phyloP scores from a whole-genome alignment of 2,329 filamentous ascomycete species.

The Nannizziopsis arthrosporioides region DNA sequence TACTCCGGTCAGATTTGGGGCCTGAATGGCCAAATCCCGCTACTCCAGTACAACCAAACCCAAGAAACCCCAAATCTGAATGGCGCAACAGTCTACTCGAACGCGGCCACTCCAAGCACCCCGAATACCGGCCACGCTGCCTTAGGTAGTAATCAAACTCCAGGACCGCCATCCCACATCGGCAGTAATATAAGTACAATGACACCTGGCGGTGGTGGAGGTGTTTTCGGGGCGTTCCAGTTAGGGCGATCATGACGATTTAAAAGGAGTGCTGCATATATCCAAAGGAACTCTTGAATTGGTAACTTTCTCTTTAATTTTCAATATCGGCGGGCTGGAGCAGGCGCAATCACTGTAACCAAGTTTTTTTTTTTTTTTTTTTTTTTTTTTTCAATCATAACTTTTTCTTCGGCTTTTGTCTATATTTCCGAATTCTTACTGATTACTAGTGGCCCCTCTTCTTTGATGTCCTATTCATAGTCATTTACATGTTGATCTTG shows the following conservation, averaged over 20 bases:
- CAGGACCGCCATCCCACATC: conserved; percentile 42
- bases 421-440: not conserved
- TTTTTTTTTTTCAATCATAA: not conserved
- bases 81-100: conserved; percentile 40
- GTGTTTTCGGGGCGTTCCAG: conserved; percentile 62
- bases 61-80: conserved; percentile 45
- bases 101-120: conserved; percentile 53
- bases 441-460: not conserved
- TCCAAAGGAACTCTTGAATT: conserved; percentile 7
- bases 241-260: conserved; percentile 12
- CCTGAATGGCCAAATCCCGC: conserved; percentile 58
- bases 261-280: not conserved
- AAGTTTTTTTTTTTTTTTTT: conserved; percentile 11
- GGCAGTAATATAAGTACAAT: conserved; percentile 38
- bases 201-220: conserved; percentile 65
- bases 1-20: conserved; percentile 90
- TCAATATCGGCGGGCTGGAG: conserved; percentile 14
- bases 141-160: conserved; percentile 35
- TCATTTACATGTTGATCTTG: conserved; percentile 1
- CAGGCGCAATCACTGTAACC: conserved; percentile 4
- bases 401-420: not conserved
- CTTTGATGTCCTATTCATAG: not conserved
- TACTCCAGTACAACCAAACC: conserved; percentile 30
- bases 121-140: conserved; percentile 47
- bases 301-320: conserved; percentile 1